phyloP scores from a whole-genome alignment of 352 stramenopile genomes.

The Aphanomyces cochlioides region DNA sequence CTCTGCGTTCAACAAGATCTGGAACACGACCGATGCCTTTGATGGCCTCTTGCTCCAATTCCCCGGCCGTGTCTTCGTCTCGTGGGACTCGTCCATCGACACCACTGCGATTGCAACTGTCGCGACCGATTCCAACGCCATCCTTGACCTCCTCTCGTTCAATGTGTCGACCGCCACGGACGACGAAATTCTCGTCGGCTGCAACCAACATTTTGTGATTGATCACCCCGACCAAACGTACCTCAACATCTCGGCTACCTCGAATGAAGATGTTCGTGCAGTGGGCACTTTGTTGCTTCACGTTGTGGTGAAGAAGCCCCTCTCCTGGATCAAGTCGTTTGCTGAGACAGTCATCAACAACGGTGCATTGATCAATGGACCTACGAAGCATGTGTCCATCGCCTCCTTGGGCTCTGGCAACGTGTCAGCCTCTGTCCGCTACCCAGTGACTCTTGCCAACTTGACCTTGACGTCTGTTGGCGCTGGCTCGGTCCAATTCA shows the following conservation, averaged over 20 bases:
- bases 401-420: conserved; percentile 7
- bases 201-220: conserved; percentile 1
- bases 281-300: conserved; percentile 6
- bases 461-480: not conserved
- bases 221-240: conserved; percentile 20
- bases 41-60: conserved; percentile 20
- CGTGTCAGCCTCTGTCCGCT: not conserved
- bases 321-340: conserved; percentile 14
- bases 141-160: conserved; percentile 15
- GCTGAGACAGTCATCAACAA: conserved; percentile 14
- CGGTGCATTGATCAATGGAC: conserved; percentile 2
- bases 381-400: not conserved
- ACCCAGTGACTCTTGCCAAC: conserved; percentile 19
- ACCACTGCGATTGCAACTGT: conserved; percentile 13
- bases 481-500: conserved; percentile 7
- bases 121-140: conserved; percentile 16
- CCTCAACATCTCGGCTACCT: conserved; percentile 19
- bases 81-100: not conserved
- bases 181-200: conserved; percentile 1
- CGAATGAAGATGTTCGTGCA: not conserved
- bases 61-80: conserved; percentile 21
- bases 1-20: conserved; percentile 15
- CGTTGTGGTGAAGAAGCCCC: conserved; percentile 1
- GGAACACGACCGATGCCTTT: conserved; percentile 7
- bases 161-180: not conserved